These are phyloP conservation scores for Buxus sempervirens DNA, from an alignment of 164 flowering plant species.

Conservation along the genomic window DNA sequence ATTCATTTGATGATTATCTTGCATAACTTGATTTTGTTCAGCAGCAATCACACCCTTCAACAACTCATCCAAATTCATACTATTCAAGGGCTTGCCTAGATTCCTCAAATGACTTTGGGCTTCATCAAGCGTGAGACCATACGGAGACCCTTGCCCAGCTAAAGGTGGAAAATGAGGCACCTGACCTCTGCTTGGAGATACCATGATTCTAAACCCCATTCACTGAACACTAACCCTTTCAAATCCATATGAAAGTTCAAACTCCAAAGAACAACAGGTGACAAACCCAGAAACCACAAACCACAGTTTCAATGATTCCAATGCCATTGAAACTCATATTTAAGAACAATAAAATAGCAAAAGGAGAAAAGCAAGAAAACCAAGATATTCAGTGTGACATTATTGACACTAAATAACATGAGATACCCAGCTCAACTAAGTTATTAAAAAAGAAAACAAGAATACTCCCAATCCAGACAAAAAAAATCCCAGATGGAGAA, in stretches of 20 bases:
- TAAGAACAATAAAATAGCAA: no score
- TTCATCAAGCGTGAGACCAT: slow-evolving; percentile 26
- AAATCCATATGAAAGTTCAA: neutral
- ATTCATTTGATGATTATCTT: neutral
- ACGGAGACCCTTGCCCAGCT: slow-evolving; percentile 21
- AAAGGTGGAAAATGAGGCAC: slow-evolving; percentile 17
- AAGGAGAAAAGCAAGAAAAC: no score
- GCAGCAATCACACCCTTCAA: slow-evolving; percentile 18
- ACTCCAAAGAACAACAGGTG: neutral
- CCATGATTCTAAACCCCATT: slow-evolving; percentile 26
- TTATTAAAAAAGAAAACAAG: no score
- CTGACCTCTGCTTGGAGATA: slow-evolving; percentile 23
- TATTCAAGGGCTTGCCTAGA: slow-evolving; percentile 22
- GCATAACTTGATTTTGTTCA: slow-evolving; percentile 14
- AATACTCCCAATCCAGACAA: no score
- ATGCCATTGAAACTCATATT: no score
- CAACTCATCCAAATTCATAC: slow-evolving; percentile 35
- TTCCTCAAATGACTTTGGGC: slow-evolving; percentile 29
- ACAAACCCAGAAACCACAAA: neutral
- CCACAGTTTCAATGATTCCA: neutral
- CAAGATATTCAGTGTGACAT: no score
- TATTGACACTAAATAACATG: no score
- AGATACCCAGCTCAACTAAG: no score
- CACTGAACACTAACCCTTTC: neutral
- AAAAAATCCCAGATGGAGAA: no score